These are phyloP conservation scores for Corymbia maculata DNA, from an alignment of 345 rosid species.

Conservation along the genomic window DNA sequence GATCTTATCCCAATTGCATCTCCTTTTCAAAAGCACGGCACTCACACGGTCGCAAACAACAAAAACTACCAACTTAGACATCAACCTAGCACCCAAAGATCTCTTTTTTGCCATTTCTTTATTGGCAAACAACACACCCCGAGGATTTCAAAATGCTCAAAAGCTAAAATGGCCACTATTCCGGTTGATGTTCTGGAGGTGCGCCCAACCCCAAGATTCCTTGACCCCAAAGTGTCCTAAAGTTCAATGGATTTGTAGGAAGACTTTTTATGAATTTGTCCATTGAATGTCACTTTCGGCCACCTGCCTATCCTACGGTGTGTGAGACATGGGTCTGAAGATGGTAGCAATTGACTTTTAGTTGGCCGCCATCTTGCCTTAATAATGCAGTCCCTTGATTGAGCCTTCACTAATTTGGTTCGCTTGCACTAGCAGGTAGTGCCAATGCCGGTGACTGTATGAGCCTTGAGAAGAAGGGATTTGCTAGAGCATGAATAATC, in stretches of 20 bases:
- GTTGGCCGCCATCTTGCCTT: neutral
- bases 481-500: neutral
- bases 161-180: neutral
- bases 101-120: neutral
- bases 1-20: neutral
- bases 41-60: neutral
- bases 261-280: neutral
- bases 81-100: neutral
- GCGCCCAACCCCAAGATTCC: neutral
- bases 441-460: neutral
- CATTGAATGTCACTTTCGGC: neutral
- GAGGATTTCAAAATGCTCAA: neutral
- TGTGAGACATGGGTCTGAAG: neutral
- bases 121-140: neutral
- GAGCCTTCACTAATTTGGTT: neutral
- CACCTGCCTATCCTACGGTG: neutral
- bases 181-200: neutral
- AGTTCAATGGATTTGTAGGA: neutral
- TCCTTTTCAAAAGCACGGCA: neutral
- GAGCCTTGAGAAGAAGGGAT: neutral
- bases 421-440: neutral
- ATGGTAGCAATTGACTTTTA: neutral
- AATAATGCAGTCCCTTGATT: neutral
- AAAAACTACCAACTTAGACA: neutral
- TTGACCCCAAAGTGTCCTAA: neutral